Evolutionary conservation across 352 stramenopile species (phyloP).

Genomic region (Globisporangium uncinulatum): DNA sequence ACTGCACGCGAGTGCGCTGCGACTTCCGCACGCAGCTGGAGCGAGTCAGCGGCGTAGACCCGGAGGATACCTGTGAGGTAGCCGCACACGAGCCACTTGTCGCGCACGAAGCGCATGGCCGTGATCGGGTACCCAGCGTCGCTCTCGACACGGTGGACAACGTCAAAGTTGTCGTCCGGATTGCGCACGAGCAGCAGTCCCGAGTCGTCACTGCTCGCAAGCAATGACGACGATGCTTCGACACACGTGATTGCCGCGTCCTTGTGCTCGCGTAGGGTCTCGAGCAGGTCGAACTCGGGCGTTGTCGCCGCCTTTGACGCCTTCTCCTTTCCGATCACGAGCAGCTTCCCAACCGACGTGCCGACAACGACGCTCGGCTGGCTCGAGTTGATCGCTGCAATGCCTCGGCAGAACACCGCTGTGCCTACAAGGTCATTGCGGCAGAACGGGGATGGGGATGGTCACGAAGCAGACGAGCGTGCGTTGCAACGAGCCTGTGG

Average conservation of each 20-base stretch:
- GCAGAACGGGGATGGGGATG: not conserved
- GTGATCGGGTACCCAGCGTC: slow-evolving; percentile 40
- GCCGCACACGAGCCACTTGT: slow-evolving; percentile 51
- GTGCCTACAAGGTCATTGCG: slow-evolving; percentile 18
- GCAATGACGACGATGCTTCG: slow-evolving; percentile 29
- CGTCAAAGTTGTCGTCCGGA: slow-evolving; percentile 44
- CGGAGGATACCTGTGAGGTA: slow-evolving; percentile 55
- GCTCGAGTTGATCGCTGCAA: slow-evolving; percentile 48
- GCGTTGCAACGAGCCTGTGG: too few species aligned
- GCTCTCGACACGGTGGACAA: slow-evolving; percentile 48
- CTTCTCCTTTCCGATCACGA: slow-evolving; percentile 51
- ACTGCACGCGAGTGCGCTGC: slow-evolving; percentile 63
- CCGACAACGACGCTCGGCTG: slow-evolving; percentile 41
- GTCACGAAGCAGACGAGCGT: not conserved
- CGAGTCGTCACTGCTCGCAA: slow-evolving; percentile 57
- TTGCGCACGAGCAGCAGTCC: slow-evolving; percentile 55
- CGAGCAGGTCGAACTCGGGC: slow-evolving; percentile 54
- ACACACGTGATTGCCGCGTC: slow-evolving; percentile 51
- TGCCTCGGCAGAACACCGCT: slow-evolving; percentile 53
- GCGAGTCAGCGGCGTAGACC: slow-evolving; percentile 40
- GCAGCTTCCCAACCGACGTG: slow-evolving; percentile 50
- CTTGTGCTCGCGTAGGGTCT: slow-evolving; percentile 50
- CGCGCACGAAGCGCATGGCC: slow-evolving; percentile 43
- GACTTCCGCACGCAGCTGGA: slow-evolving; percentile 55
- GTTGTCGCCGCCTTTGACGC: slow-evolving; percentile 34